Evolutionary conservation across 306 rosid genomes (phyloP), one percentile per base, ranked within the genome.

Genomic region (Vigna mungo): DNA sequence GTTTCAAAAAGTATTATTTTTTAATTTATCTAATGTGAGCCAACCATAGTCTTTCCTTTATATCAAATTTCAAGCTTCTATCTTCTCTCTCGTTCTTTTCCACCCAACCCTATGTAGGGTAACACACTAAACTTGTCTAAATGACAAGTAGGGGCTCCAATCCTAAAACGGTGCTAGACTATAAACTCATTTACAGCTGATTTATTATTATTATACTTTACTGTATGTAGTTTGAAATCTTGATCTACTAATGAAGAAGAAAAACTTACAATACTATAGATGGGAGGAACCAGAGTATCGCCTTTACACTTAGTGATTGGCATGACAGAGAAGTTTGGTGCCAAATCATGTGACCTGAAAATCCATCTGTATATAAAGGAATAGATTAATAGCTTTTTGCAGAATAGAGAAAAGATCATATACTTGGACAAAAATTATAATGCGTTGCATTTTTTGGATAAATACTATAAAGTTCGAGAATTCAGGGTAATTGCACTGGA

Each of bases 261-360:
- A 55, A 68, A 69, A 71, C 97, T 84, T 92, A 92, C 98, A 63
- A 96, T 80, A 66, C 97, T 92, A 80, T 86, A 92, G 71, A 91
- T 86, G 59, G 98, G 97, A 86, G 96, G 94, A 78, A 96, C 86
- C 72, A 71, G 80, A 63, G 71, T 85, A 71, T 81, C 65, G 39
- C 91, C 86, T 84, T 88, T 86, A 62, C 85, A 74, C 82, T 86
- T 92, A 8, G 89, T 72, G 69, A 89, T 74, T 39, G 96, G 99
- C 89, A 91, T 88, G 68, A 96, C 87, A 47, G 99, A 91, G 86
- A 96, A 96, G 75, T 93, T 84, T 5, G 96, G 94, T 15, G 92
- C 88, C 86, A 92, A 75, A 78, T 92, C 90, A 75, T 92, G 96
- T 79, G 98, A 91, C 83, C 96, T 89, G 72, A 96, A 96, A 56